These are phyloP conservation scores for Ceratocystis colombiana DNA, from an alignment of 2,329 filamentous ascomycete genomes.

Conservation along the genomic window DNA sequence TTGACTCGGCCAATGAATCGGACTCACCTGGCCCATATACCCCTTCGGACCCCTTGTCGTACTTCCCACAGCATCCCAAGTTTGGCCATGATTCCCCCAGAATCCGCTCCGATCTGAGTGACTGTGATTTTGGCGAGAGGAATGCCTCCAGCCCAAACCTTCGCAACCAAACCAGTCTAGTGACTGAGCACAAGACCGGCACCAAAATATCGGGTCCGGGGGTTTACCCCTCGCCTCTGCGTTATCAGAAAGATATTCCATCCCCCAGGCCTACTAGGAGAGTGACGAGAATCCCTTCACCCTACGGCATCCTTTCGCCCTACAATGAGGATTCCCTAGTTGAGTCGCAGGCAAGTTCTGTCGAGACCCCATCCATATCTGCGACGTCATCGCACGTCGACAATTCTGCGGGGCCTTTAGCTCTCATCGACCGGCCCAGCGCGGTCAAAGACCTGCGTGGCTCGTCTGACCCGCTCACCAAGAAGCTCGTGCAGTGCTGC, in stretches of 20 bases:
- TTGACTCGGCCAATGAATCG: conserved; percentile 22
- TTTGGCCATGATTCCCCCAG: conserved; percentile 1
- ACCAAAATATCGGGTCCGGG: not conserved
- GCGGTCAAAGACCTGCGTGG: conserved; percentile 16
- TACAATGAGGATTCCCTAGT: conserved; percentile 19
- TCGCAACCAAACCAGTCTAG: not conserved
- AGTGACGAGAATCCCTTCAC: conserved; percentile 1
- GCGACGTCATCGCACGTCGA: conserved; percentile 9
- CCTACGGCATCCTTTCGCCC: conserved; percentile 21
- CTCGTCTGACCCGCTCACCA: conserved; percentile 40
- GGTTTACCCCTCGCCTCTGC: conserved; percentile 15
- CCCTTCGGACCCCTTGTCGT: conserved; percentile 14
- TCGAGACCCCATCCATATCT: conserved; percentile 16
- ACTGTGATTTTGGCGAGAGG: conserved; percentile 16
- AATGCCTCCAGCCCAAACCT: not conserved
- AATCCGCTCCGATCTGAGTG: conserved; percentile 20
- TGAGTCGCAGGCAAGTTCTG: conserved; percentile 16
- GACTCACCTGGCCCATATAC: conserved; percentile 20
- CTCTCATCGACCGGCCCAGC: not conserved
- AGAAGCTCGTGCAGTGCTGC: conserved; percentile 58
- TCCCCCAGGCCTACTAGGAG: not conserved
- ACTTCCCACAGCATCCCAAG: conserved; percentile 13
- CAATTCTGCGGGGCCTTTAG: not conserved
- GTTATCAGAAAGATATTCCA: conserved; percentile 3
- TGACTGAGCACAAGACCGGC: not conserved